Evolutionary conservation across 2,329 filamentous ascomycete genomes (phyloP).

Genomic region (Neofusicoccum sp.): DNA sequence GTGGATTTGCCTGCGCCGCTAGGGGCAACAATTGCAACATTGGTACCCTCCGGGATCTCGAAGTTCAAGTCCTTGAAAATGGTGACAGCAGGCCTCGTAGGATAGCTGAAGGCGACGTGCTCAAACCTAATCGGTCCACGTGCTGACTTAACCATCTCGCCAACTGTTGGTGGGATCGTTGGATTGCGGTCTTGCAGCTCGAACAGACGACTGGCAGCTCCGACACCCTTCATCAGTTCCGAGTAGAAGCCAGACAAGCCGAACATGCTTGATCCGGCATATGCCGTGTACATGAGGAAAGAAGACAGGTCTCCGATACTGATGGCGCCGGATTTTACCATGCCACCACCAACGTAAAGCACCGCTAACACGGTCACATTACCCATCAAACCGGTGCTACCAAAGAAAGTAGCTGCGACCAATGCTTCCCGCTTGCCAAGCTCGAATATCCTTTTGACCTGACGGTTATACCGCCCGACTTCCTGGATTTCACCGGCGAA

Average conservation of each 20-base stretch:
- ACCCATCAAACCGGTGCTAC: conserved; percentile 80
- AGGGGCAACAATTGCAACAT: conserved; percentile 94
- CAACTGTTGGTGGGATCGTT: conserved; percentile 82
- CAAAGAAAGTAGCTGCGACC: conserved; percentile 88
- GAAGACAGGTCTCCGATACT: conserved; percentile 89
- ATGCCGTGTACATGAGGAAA: conserved; percentile 98
- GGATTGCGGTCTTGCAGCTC: conserved; percentile 90
- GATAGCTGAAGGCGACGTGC: conserved; percentile 85
- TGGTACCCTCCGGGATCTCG: conserved; percentile 86
- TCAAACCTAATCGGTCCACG: conserved; percentile 86
- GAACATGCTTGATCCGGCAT: conserved; percentile 80
- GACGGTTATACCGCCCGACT: conserved; percentile 84
- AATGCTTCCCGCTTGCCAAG: conserved; percentile 84
- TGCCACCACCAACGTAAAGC: conserved; percentile 83
- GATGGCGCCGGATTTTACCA: conserved; percentile 83
- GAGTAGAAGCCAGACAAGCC: conserved; percentile 95
- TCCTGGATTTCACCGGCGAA: conserved; percentile 93
- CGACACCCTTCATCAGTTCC: conserved; percentile 97
- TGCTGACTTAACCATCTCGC: conserved; percentile 74
- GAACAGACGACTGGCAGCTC: conserved; percentile 92
- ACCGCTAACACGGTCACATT: conserved; percentile 95
- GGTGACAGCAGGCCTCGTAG: conserved; percentile 82
- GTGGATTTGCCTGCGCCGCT: conserved; percentile 96
- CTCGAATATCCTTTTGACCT: conserved; percentile 87
- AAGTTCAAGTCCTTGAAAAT: conserved; percentile 92